Percentiles rank a stretch among this genome's conserved stretches.
Conservation (phyloP, 1,139 yeast species). For the Blastobotrys apis region DNA sequence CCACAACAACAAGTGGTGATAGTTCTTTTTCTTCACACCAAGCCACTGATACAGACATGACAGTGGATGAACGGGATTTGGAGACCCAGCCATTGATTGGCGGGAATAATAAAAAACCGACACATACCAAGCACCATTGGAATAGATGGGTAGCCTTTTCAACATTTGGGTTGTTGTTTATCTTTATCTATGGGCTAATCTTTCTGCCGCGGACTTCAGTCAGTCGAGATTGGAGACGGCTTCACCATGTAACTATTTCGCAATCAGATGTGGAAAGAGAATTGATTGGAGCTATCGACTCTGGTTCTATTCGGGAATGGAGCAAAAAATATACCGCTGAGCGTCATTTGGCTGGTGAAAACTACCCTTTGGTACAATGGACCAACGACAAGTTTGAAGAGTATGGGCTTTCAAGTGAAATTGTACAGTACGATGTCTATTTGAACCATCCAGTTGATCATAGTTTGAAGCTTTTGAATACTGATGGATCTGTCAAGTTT, state of each 20-base stretch:
- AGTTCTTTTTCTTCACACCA: too few species aligned
- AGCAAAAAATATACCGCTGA: conserved; percentile 47
- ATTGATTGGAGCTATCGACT: conserved; percentile 29
- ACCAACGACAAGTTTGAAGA: conserved; percentile 58
- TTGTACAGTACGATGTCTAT: conserved; percentile 57
- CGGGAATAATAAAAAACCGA: background rate
- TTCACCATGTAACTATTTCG: conserved; percentile 43
- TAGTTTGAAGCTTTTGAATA: conserved; percentile 43
- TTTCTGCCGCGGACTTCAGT: conserved; percentile 86
- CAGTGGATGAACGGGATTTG: conserved; percentile 1
- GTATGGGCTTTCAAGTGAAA: conserved; percentile 50
- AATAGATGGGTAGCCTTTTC: conserved; percentile 10
- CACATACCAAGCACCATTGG: conserved; percentile 1
- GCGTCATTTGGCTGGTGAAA: conserved; percentile 72
- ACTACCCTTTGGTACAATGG: conserved; percentile 59
- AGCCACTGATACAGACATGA: background rate
- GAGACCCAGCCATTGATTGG: conserved; percentile 11
- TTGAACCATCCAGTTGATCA: conserved; percentile 60
- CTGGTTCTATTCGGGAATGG: conserved; percentile 29
- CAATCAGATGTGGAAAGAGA: conserved; percentile 33
- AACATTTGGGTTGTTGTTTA: conserved; percentile 49
- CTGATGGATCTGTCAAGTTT: conserved; percentile 42
- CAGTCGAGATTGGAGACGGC: conserved; percentile 72
- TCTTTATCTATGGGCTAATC: conserved; percentile 58
- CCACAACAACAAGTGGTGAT: too few species aligned